These are phyloP conservation scores for Sherardia arvensis DNA, from an alignment of 257 asterid genomes.

Conservation along the genomic window DNA sequence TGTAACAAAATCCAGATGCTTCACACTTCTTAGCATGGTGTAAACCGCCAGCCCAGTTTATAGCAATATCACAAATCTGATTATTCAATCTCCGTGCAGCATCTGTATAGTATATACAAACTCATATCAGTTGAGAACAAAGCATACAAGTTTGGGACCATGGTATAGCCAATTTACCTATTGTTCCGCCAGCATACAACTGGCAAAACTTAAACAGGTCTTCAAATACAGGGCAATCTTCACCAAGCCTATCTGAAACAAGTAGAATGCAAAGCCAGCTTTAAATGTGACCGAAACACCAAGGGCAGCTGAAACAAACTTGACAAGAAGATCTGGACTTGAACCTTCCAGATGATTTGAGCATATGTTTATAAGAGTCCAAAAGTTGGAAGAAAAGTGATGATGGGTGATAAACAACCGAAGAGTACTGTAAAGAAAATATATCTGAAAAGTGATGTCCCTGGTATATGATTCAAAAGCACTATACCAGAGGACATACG, in stretches of 20 bases:
- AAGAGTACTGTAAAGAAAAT: background rate
- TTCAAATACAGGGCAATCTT: constrained; percentile 95
- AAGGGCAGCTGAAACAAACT: background rate
- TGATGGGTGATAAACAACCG: background rate
- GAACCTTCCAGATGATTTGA: background rate
- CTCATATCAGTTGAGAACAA: constrained; percentile 12
- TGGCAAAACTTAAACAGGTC: constrained; percentile 95
- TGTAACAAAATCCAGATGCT: constrained; percentile 98
- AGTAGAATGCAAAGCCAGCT: constrained; percentile 5
- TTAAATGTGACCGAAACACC: background rate
- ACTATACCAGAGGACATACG: no score
- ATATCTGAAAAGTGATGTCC: background rate
- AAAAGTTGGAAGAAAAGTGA: background rate
- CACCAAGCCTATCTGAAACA: constrained; percentile 82
- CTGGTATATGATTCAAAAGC: no score
- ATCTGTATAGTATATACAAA: constrained; percentile 41
- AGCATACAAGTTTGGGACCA: constrained; percentile 10
- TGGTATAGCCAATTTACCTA: constrained; percentile 47
- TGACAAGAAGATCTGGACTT: background rate
- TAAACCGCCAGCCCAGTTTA: constrained; percentile 99
- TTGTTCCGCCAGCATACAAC: constrained; percentile 96
- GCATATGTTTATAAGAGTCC: background rate
- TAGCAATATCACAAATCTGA: constrained; percentile 81
- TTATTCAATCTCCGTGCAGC: constrained; percentile 94
- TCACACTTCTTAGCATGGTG: constrained; percentile 99